Percentiles rank a stretch among this genome's conserved stretches.
Conservation (phyloP, 164 flowering plant genomes). For the Sextonia rubra region DNA sequence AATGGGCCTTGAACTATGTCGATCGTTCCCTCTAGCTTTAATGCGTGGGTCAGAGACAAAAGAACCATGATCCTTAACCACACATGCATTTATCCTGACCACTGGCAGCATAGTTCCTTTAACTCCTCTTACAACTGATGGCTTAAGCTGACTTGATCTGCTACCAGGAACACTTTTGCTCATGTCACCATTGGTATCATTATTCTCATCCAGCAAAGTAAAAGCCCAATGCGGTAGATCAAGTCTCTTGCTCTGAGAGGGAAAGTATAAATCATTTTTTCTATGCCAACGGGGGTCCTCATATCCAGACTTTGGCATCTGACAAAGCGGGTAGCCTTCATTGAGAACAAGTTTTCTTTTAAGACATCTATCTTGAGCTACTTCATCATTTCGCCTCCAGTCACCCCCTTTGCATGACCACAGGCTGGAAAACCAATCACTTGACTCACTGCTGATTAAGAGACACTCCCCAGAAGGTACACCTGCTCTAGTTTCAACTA, state of each 20-base stretch:
- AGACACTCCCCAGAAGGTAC: constrained; percentile 35
- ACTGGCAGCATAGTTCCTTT: constrained; percentile 79
- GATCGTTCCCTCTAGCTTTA: constrained; percentile 56
- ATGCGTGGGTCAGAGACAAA: constrained; percentile 58
- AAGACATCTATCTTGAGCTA: constrained; percentile 46
- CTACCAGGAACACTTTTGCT: constrained; percentile 9
- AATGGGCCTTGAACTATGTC: constrained; percentile 46
- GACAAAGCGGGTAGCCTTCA: constrained; percentile 88
- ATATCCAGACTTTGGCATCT: constrained; percentile 72
- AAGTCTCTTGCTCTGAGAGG: constrained; percentile 63
- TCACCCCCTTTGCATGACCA: constrained; percentile 98
- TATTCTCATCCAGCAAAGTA: constrained; percentile 60
- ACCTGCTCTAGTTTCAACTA: constrained; percentile 31
- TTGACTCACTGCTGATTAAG: constrained; percentile 27
- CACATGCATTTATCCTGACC: constrained; percentile 89
- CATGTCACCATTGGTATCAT: constrained; percentile 25
- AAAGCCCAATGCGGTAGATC: constrained; percentile 92
- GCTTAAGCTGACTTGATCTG: constrained; percentile 44
- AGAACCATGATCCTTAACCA: constrained; percentile 77
- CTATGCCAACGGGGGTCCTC: constrained; percentile 84
- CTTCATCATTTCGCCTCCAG: constrained; percentile 88
- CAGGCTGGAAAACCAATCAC: constrained; percentile 60
- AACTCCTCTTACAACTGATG: constrained; percentile 38
- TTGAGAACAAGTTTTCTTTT: constrained; percentile 75
- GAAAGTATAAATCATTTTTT: constrained; percentile 78